These are phyloP conservation scores for Penicillium antarcticum DNA, from an alignment of 495 filamentous ascomycete species.

Conservation along the genomic window DNA sequence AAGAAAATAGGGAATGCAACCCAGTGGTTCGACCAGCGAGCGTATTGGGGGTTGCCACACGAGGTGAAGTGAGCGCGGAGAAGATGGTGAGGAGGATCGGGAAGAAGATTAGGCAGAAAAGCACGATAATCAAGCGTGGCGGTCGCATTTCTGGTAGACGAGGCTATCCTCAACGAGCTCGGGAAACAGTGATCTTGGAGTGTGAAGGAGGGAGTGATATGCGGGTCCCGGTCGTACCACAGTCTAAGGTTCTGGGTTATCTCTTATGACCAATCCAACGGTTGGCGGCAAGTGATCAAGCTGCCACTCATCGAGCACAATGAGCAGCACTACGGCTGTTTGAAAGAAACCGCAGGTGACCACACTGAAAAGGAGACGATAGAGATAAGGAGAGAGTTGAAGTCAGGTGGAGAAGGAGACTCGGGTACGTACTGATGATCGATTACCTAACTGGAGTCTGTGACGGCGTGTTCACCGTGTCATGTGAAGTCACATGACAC, in stretches of 20 bases:
- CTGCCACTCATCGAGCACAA: constrained; percentile 38
- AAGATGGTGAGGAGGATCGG: constrained; percentile 51
- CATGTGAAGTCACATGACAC: constrained; percentile 1
- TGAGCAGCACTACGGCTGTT: constrained; percentile 21
- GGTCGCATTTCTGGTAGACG: constrained; percentile 48
- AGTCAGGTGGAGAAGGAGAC: constrained; percentile 18
- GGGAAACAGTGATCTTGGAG: not conserved
- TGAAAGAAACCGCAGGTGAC: constrained; percentile 12
- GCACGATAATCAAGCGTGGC: constrained; percentile 49
- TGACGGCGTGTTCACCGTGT: constrained; percentile 16
- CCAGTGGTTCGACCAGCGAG: constrained; percentile 39
- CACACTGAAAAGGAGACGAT: constrained; percentile 6
- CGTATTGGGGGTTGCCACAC: constrained; percentile 39
- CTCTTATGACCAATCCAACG: constrained; percentile 38
- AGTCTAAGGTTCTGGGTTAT: constrained; percentile 5
- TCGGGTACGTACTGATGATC: constrained; percentile 11
- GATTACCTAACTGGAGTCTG: constrained; percentile 19
- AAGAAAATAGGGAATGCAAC: constrained; percentile 57
- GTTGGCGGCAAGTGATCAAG: constrained; percentile 30
- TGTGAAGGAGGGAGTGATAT: constrained; percentile 8
- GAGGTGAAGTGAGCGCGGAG: constrained; percentile 43
- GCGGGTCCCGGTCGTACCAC: constrained; percentile 21
- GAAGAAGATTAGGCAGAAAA: constrained; percentile 53
- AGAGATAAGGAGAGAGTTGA: constrained; percentile 12
- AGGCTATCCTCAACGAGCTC: not conserved